Base-by-base conservation (phyloP, 176 grass and related monocot species). In the sorghum (Sorghum bicolor) region DNA sequence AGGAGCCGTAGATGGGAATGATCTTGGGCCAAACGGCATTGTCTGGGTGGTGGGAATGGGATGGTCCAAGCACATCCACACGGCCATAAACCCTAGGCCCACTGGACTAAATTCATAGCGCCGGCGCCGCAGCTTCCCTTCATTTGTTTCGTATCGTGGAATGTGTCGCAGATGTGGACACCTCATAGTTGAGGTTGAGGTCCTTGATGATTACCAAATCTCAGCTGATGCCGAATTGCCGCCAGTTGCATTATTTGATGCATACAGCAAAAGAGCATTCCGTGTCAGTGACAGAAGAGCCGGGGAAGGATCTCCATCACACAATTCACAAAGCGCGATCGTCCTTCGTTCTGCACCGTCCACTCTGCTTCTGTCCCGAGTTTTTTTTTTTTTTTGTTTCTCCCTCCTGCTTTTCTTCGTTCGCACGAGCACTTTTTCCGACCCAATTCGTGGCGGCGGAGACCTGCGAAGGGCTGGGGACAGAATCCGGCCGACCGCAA, bases 281-380 rank as follows among this genome's bases (percentile, higher is more conserved):
- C 58, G 6, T 79, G 67, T 30, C 5, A 25, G 25, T 3, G 65
- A 77, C 63, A 83, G 25, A 77, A 71, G 28, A 74, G 38, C 7
- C 16, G 45, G 72, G 73, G 31, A 55, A 1, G 67, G 57, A 44
- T 58, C 86, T 57, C 26, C 67, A 29, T 74, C 81, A 28, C 81
- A 28, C 68, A 43, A 5, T 52, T 52, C 47, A 52, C 15, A 48
- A 48, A 15, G 31, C 9, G 30, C 20, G 47, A 15, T 24, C 9
- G 14, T 20, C 50, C 45, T 61, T 40, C 45, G 13, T 69, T 80
- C 5, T 50, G 30, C 76, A 69, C n/a, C 76, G 61, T 17, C 12
- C 38, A 32, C 5, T 1, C 38, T 38, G 39, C 38, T 22, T 50
- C 48, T 70, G 30, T 38, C 6, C 77, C 4, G 16, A 20, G 6